Base-by-base conservation (phyloP, 495 filamentous ascomycete genomes). In the Clohesyomyces aquaticus region DNA sequence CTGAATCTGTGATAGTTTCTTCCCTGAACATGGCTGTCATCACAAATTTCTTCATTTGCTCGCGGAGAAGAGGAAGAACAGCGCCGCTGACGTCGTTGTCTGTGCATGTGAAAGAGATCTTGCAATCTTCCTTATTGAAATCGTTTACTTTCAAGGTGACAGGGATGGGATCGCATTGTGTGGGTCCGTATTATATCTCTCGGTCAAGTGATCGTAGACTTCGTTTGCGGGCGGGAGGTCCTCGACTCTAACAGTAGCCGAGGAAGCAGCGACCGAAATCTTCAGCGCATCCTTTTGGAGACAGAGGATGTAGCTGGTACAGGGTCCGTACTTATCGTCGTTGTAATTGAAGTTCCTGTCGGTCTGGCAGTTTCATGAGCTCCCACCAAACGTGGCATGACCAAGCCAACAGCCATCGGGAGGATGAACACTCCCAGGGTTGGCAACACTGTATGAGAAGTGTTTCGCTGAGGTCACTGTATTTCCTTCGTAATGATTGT, bases 141-240 rank as follows among this genome's bases (percentile, higher is more conserved):
- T n/a, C n/a, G n/a, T n/a, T n/a, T 6, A 38, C 32, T 6, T 14
- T 14, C 14, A 38, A 14, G 32, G 6, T 14, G 32, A 38, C 32
- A 14, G 32, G 32, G 14, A 14, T 38, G 32, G 32, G 32, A 38
- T 38, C 32, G 32, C 32, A 38, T 6, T 38, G 14, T 48, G 45
- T n/a, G 45, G 4, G 6, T 6, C 45, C 6, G 4, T 18, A n/a
- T 48, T 48, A 23, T 19, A 48, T 18, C 45, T 18, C n/a, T 48
- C 45, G 6, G 45, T 8, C 6, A 48, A n/a, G 18, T 48, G 45
- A 4, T 6, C 45, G n/a, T 48, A 48, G 45, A 48, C 18, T 23
- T 48, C 45, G 45, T 48, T 48, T 18, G 45, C 45, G 4, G 45
- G 45, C n/a, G 45, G 45, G 45, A 48, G 45, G 45, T 18, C 45